Evolutionary conservation across 176 grass and related monocot species (phyloP), one percentile per base, ranked within the genome.

Genomic region (Ananas comosus): DNA sequence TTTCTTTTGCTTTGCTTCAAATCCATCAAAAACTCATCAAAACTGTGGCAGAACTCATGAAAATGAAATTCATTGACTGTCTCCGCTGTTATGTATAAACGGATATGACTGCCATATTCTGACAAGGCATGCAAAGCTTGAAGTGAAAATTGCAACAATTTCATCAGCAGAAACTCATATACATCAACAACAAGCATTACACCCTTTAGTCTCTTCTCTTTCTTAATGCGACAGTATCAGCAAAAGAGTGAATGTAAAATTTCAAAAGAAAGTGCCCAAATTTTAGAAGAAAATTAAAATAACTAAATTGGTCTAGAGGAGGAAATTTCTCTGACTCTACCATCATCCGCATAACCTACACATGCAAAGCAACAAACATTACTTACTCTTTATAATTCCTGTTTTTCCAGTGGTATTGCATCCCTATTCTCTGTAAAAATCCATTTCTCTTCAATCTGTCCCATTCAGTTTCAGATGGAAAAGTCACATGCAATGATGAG

Each of bases 1-100:
- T 92, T 92, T 51, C 93, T 83, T 74, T 92, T 92, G 71, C 86
- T 84, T 51, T 92, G 89, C 73, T 79, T 97, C 89, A 97, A 66
- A 86, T 97, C 93, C 93, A 92, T 97, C 69, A 97, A 82, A 76
- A 97, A 97, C 52, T 97, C 93, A 71, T 97, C 93, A 83, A 97
- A 97, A 83, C 89, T 97, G 71, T 67, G 59, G 53, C 27, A 16
- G 66, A 65, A 11, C 1, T 27, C 25, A 27, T 27, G 25, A 27
- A 89, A 64, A 79, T 16, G 70, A 21, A 63, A 66, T 63, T 79
- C 25, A 78, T 21, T 72, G 65, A 61, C 75, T 48, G 65, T 70
- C 23, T 63, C 53, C 61, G 27, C 50, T 63, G 33, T 72, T 58
- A 9, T 19, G 54, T 58, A 1, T 8, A 58, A 13, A 58, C 13